Evolutionary conservation across 2,329 filamentous ascomycete species (phyloP).

Genomic region (Talaromyces sp.): DNA sequence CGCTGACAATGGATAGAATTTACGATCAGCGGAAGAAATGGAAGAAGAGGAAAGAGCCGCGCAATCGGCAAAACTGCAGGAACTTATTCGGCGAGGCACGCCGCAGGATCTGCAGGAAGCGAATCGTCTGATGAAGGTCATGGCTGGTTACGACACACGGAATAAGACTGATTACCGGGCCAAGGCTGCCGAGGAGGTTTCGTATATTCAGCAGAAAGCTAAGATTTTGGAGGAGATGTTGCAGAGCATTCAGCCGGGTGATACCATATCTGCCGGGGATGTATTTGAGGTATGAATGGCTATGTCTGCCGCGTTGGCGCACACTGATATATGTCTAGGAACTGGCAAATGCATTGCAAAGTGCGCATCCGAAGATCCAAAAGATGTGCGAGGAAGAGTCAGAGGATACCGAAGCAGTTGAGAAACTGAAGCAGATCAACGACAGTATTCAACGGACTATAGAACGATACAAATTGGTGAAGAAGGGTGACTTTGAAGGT

Average conservation of each 20-base stretch:
- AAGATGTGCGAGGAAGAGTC: constrained; percentile 99
- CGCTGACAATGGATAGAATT: constrained; percentile 58
- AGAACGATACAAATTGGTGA: constrained; percentile 91
- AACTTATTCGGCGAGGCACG: constrained; percentile 86
- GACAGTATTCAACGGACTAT: constrained; percentile 98
- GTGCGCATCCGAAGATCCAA: constrained; percentile 96
- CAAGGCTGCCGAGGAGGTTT: constrained; percentile 93
- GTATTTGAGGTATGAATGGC: constrained; percentile 60
- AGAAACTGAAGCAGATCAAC: constrained; percentile 94
- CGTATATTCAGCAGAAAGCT: constrained; percentile 94
- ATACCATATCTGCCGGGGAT: constrained; percentile 69
- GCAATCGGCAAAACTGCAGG: constrained; percentile 96
- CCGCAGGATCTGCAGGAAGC: constrained; percentile 95
- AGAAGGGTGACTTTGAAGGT: constrained; percentile 85
- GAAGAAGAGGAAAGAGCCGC: constrained; percentile 93
- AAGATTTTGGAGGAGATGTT: constrained; percentile 88
- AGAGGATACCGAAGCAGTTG: constrained; percentile 92
- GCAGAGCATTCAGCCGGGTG: constrained; percentile 76
- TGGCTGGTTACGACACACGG: constrained; percentile 94
- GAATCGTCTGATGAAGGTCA: constrained; percentile 97
- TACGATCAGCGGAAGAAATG: constrained; percentile 97
- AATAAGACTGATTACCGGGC: constrained; percentile 97
- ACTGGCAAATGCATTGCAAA: constrained; percentile 82
- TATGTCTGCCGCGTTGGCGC: neutral
- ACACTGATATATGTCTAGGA: constrained; percentile 56